phyloP scores from a whole-genome alignment of 768 basidiomycete species.

The Daedalea quercina region DNA sequence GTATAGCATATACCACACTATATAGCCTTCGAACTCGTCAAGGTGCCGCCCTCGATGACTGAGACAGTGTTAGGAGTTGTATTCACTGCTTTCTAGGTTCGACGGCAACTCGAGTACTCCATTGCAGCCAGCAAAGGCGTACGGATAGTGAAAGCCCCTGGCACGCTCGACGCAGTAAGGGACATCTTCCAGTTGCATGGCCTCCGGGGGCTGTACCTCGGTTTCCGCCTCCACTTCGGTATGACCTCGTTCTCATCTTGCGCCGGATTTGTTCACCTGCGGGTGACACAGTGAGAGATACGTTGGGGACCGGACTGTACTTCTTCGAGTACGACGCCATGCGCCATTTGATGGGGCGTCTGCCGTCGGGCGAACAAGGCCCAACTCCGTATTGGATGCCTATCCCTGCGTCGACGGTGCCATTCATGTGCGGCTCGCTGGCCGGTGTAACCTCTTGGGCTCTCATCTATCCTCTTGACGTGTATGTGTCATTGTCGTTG shows the following conservation, averaged over 20 bases:
- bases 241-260: slow-evolving; percentile 19
- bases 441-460: slow-evolving; percentile 65
- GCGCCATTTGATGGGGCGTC: slow-evolving; percentile 78
- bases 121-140: slow-evolving; percentile 80
- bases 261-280: not conserved
- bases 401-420: slow-evolving; percentile 69
- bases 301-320: slow-evolving; percentile 83
- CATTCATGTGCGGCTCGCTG: slow-evolving; percentile 86
- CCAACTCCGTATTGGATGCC: slow-evolving; percentile 82
- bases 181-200: slow-evolving; percentile 69
- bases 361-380: slow-evolving; percentile 74
- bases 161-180: slow-evolving; percentile 69
- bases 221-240: slow-evolving; percentile 85
- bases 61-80: not conserved
- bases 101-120: slow-evolving; percentile 86
- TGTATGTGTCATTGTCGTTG: slow-evolving; percentile 47
- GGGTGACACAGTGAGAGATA: slow-evolving; percentile 66
- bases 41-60: slow-evolving; percentile 41
- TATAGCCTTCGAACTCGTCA: slow-evolving; percentile 89
- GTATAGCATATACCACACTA: slow-evolving; percentile 12
- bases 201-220: slow-evolving; percentile 66
- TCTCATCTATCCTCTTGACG: slow-evolving; percentile 86
- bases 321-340: slow-evolving; percentile 93
- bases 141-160: slow-evolving; percentile 67
- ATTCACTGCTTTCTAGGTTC: slow-evolving; percentile 44